Evolutionary conservation across 2,329 filamentous ascomycete genomes (phyloP).

Genomic region (Fonsecaea pedrosoi): DNA sequence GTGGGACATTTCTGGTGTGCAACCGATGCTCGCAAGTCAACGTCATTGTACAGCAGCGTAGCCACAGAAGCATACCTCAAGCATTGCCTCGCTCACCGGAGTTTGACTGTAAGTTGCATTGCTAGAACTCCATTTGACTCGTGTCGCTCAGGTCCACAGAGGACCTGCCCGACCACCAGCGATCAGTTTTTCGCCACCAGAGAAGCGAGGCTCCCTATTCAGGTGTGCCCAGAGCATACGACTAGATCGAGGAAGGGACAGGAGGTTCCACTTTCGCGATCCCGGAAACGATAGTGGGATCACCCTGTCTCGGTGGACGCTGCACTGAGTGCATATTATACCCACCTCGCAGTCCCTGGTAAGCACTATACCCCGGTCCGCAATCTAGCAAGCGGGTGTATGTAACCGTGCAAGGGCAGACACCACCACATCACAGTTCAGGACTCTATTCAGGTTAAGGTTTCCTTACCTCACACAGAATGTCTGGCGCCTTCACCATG

Average conservation of each 20-base stretch:
- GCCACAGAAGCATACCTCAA: neutral
- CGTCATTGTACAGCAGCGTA: constrained; percentile 5
- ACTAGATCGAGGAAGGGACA: neutral
- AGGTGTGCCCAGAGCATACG: neutral
- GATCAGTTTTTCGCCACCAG: neutral
- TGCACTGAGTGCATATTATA: neutral
- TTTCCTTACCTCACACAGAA: constrained; percentile 12
- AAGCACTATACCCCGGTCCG: neutral
- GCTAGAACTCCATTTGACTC: constrained; percentile 1
- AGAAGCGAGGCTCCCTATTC: neutral
- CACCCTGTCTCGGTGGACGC: neutral
- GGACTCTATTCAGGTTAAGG: constrained; percentile 9
- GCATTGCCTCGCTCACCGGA: neutral
- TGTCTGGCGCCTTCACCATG: constrained; percentile 41
- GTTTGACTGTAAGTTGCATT: neutral
- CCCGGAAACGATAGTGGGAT: neutral
- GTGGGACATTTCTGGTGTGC: neutral
- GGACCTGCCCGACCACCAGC: neutral
- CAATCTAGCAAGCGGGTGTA: neutral
- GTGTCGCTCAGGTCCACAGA: neutral
- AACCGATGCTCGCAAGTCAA: neutral
- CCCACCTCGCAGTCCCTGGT: neutral
- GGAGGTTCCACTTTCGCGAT: neutral
- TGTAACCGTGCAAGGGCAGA: constrained; percentile 2
- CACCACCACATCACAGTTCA: neutral